Conservation (phyloP, 2,329 filamentous ascomycete genomes). For the Nothomitra cinnamomea region DNA sequence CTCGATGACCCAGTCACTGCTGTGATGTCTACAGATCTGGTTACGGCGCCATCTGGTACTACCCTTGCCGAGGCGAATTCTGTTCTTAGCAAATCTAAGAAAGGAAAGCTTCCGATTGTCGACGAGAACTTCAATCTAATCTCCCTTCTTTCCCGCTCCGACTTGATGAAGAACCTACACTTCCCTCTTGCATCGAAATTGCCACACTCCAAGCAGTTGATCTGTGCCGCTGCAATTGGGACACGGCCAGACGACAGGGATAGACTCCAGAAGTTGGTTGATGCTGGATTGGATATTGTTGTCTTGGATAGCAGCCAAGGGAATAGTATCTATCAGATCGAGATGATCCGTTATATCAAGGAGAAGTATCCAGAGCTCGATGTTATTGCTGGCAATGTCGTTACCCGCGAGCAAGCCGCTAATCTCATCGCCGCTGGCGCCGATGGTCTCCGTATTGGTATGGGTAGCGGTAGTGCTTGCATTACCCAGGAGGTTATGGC, state of each 20-base stretch:
- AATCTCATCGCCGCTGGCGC: conserved; percentile 81
- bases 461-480: conserved; percentile 95
- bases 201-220: conserved; percentile 90
- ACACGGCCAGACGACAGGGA: conserved; percentile 86
- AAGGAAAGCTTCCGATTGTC: conserved; percentile 91
- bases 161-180: conserved; percentile 96
- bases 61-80: conserved; percentile 78
- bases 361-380: conserved; percentile 68
- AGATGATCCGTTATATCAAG: conserved; percentile 97
- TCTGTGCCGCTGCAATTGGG: conserved; percentile 87
- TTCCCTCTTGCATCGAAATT: conserved; percentile 95
- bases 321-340: conserved; percentile 96
- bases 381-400: conserved; percentile 96
- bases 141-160: conserved; percentile 83
- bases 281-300: conserved; percentile 89
- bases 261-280: conserved; percentile 72
- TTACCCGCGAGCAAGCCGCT: conserved; percentile 92
- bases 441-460: conserved; percentile 93
- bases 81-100: conserved; percentile 88
- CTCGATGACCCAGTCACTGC: conserved; percentile 54
- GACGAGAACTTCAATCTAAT: conserved; percentile 71
- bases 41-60: conserved; percentile 73
- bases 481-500: conserved; percentile 99
- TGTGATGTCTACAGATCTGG: conserved; percentile 90
- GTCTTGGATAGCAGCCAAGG: conserved; percentile 93